Evolutionary conservation across 352 stramenopile genomes (phyloP).

Genomic region (Phytophthora palmivora): DNA sequence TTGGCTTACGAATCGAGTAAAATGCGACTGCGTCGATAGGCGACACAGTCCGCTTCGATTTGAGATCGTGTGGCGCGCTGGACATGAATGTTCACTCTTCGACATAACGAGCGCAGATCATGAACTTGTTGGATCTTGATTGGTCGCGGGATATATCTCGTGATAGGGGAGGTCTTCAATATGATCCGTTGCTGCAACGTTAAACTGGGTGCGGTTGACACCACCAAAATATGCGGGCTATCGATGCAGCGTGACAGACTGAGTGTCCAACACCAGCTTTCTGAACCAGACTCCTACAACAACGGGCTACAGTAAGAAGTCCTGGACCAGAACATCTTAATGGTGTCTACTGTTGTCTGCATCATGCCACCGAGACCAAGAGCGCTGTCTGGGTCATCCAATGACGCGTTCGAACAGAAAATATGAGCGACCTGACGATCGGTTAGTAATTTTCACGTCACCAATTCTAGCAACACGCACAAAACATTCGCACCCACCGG

Average conservation of each 20-base stretch:
- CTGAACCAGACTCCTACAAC: too few species aligned
- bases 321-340: too few species aligned
- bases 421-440: background rate
- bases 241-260: too few species aligned
- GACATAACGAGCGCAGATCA: conserved; percentile 10
- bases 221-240: conserved; percentile 10
- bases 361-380: too few species aligned
- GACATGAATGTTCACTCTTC: conserved; percentile 5
- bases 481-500: background rate
- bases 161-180: conserved; percentile 9
- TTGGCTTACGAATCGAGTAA: conserved; percentile 20
- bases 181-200: conserved; percentile 2
- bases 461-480: background rate
- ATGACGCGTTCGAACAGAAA: conserved; percentile 11
- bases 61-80: conserved; percentile 25
- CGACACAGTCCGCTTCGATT: conserved; percentile 28
- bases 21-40: conserved; percentile 31
- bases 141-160: background rate
- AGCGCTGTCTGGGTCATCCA: background rate
- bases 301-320: too few species aligned
- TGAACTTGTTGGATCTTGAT: conserved; percentile 28
- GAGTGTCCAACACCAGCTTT: too few species aligned
- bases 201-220: background rate
- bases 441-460: conserved; percentile 10
- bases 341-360: too few species aligned